phyloP scores from a whole-genome alignment of 371 early-diverging fungal genomes.

The Chytridium lagenaria region DNA sequence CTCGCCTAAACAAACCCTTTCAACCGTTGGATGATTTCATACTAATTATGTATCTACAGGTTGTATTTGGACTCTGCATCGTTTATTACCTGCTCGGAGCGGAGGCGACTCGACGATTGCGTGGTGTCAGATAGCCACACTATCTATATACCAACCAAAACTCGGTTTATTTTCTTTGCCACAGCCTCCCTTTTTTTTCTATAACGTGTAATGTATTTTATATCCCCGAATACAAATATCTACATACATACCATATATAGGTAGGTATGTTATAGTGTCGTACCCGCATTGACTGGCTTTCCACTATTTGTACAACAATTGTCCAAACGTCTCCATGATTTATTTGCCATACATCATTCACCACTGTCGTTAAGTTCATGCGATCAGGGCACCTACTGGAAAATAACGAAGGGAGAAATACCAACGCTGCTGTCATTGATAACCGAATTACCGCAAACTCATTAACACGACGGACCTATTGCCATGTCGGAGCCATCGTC shows the following conservation, averaged over 20 bases:
- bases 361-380: background rate
- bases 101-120: slow-evolving; percentile 28
- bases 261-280: no score
- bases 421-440: background rate
- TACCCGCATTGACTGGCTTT: no score
- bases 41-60: background rate
- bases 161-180: no score
- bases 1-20: background rate
- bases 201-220: no score
- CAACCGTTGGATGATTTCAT: no score
- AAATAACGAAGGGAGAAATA: background rate
- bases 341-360: background rate
- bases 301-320: no score
- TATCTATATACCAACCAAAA: no score
- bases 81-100: slow-evolving; percentile 41
- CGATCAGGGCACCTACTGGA: background rate
- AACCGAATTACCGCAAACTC: no score
- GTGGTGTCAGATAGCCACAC: background rate
- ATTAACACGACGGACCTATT: no score
- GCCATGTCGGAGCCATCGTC: no score
- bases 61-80: slow-evolving; percentile 39
- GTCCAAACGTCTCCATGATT: background rate
- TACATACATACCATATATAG: no score
- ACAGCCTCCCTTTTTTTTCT: background rate
- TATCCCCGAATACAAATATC: no score